Percentiles rank a stretch among this genome's conserved stretches.
phyloP scores from a whole-genome alignment of 768 basidiomycete genomes.

The Amanita rubescens region DNA sequence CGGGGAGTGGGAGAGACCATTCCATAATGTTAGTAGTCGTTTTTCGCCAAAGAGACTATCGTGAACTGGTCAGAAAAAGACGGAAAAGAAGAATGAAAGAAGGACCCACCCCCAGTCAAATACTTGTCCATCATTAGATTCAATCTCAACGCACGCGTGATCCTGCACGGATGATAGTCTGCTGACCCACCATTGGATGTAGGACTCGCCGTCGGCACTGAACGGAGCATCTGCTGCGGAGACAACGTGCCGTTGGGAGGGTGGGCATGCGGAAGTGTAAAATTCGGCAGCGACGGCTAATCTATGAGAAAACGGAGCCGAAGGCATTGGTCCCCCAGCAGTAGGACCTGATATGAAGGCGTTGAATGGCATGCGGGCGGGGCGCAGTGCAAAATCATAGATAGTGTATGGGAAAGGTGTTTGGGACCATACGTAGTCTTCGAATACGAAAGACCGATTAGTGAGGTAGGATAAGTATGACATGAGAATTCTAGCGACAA shows the following conservation, averaged over 20 bases:
- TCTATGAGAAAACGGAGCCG: conserved; percentile 11
- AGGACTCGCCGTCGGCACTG: conserved; percentile 29
- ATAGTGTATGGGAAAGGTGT: conserved; percentile 45
- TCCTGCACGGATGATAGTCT: conserved; percentile 28
- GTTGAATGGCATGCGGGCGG: conserved; percentile 46
- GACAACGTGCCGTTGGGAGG: conserved; percentile 17
- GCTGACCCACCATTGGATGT: conserved; percentile 45
- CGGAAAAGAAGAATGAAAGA: background rate
- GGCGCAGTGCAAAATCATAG: conserved; percentile 46
- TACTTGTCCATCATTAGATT: conserved; percentile 29
- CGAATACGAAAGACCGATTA: conserved; percentile 52
- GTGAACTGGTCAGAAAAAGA: background rate
- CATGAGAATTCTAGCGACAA: conserved; percentile 32
- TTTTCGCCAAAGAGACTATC: conserved; percentile 39
- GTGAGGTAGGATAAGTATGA: conserved; percentile 44
- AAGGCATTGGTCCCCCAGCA: conserved; percentile 36
- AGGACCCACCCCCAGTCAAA: conserved; percentile 43
- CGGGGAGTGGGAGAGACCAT: conserved; percentile 37
- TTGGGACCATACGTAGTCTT: conserved; percentile 57
- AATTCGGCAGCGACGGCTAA: conserved; percentile 42
- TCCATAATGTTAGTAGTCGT: conserved; percentile 35
- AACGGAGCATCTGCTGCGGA: conserved; percentile 28
- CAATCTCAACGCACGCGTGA: conserved; percentile 35
- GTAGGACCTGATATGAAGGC: conserved; percentile 52
- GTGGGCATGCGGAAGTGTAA: conserved; percentile 42